Base-by-base conservation (phyloP, 2,329 filamentous ascomycete species). In the Calonectria leucothoes region DNA sequence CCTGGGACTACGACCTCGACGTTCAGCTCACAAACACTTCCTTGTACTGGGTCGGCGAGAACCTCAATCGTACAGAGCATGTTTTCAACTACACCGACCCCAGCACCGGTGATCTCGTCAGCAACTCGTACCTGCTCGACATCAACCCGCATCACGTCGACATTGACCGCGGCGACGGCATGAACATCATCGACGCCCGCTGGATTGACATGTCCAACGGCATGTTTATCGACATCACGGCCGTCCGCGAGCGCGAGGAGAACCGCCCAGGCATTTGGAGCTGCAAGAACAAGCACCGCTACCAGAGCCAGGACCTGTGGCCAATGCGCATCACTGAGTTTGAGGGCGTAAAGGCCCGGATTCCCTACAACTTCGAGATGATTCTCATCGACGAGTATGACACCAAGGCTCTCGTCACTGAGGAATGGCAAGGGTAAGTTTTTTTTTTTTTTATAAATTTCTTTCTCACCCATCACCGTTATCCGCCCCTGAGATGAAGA, bases 1-100 rank as follows among this genome's bases (percentile, higher is more conserved):
- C 94, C 0, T 96, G 94, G 94, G 94, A 97, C 83, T 94, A 92
- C 86, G 95, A 97, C 83, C 87, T 97, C 57, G 95, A 97, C 83
- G 94, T 94, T 0, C 95, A 97, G 84, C 92, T 97, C 33, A 91
- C 92, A 23, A 90, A 89, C 69, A 85, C 87, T 37, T 95, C 94
- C 1, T 87, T 97, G 57, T 83, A 87, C 42, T 91, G 91, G 82
- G 86, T 97, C 31, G 93, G 88, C 37, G 85, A 91, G 70, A 86
- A 91, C 74, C 88, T 92, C 83, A 97, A 97, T 85, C 89, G 91
- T 77, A 95, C 94, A 2, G 87, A 88, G 48, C 89, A 94, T 83
- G 84, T 86, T 33, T 94, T 91, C 82, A 82, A 81, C 55, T 88
- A 85, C 76, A 78, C 75, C 51, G 81, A 89, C 77, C 81, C 85